phyloP scores from a whole-genome alignment of 1,139 yeast species.

The Geotrichum aggregatum region DNA sequence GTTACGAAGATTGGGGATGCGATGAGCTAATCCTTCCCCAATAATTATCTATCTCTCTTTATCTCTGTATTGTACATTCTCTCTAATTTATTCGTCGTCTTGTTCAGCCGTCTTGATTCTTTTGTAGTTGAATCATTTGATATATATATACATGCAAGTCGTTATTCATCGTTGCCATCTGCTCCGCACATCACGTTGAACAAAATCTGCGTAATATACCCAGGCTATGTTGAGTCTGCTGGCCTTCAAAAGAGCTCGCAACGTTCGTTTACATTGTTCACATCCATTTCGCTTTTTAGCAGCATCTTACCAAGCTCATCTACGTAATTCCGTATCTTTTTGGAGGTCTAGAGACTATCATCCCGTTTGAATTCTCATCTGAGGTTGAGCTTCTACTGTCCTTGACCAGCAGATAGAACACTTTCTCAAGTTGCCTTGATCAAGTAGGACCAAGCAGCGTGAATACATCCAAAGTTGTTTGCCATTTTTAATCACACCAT shows the following conservation, averaged over 20 bases:
- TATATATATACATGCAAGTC: too few species aligned
- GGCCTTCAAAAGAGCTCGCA: conserved; percentile 52
- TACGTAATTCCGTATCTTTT: conserved; percentile 42
- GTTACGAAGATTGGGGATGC: conserved; percentile 98
- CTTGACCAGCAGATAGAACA: conserved; percentile 69
- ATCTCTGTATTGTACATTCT: too few species aligned
- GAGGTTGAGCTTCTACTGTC: conserved; percentile 72
- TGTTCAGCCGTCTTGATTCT: too few species aligned
- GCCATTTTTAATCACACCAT: conserved; percentile 1
- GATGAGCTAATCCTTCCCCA: conserved; percentile 92
- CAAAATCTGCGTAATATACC: conserved; percentile 53
- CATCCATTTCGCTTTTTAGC: conserved; percentile 50
- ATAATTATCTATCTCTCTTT: conserved; percentile 32
- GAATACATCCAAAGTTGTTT: conserved; percentile 36
- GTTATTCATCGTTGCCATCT: background rate
- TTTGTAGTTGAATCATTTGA: too few species aligned
- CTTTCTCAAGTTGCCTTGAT: conserved; percentile 47
- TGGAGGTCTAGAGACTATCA: conserved; percentile 45
- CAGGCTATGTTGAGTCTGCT: conserved; percentile 56
- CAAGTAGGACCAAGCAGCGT: conserved; percentile 39
- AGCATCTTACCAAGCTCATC: conserved; percentile 48
- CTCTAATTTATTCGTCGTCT: too few species aligned
- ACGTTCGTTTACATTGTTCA: conserved; percentile 50
- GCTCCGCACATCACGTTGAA: conserved; percentile 17
- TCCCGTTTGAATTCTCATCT: conserved; percentile 52